A percentile compares a stretch with the other conserved stretches of the same genome.
Evolutionary conservation across 1,284 basidiomycete species (phyloP).

Genomic region (Phaffia rhodozyma): DNA sequence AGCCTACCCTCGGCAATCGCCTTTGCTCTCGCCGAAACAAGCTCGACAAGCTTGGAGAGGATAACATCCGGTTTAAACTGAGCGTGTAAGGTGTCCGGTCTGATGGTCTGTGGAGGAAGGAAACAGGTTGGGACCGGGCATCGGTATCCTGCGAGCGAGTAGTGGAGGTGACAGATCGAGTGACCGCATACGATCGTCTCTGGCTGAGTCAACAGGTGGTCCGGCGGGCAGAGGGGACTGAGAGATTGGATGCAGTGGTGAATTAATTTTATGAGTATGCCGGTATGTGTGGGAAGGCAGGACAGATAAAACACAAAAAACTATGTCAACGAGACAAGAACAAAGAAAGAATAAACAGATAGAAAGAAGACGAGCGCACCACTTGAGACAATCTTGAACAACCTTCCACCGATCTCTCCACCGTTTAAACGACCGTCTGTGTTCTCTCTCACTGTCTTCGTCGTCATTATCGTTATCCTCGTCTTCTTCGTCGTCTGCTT

Average conservation of each 20-base stretch:
- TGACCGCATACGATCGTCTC: constrained; percentile 49
- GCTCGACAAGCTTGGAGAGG: background rate
- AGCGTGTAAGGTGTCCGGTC: constrained; percentile 27
- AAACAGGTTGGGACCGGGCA: constrained; percentile 4
- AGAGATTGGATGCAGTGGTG: background rate
- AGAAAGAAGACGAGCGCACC: background rate
- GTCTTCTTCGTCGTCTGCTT: too few relatives aligned
- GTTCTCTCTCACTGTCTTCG: background rate
- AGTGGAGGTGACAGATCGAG: constrained; percentile 37
- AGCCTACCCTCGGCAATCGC: background rate
- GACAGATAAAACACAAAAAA: background rate
- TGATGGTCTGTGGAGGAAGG: constrained; percentile 21
- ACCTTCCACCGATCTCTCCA: background rate
- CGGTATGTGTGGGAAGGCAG: background rate
- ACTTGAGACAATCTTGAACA: background rate
- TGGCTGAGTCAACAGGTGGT: constrained; percentile 36
- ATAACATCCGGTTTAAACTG: constrained; percentile 1
- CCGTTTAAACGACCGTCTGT: background rate
- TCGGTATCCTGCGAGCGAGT: constrained; percentile 11
- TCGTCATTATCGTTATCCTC: too few relatives aligned
- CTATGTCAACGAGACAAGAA: too few relatives aligned
- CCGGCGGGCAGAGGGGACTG: constrained; percentile 38
- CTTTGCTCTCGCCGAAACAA: background rate
- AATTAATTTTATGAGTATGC: background rate
- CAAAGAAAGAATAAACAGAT: too few relatives aligned